A percentile compares a stretch with the other conserved stretches of the same genome.
Evolutionary conservation across 305 asterid species (phyloP).

Genomic region (Lippia alba): DNA sequence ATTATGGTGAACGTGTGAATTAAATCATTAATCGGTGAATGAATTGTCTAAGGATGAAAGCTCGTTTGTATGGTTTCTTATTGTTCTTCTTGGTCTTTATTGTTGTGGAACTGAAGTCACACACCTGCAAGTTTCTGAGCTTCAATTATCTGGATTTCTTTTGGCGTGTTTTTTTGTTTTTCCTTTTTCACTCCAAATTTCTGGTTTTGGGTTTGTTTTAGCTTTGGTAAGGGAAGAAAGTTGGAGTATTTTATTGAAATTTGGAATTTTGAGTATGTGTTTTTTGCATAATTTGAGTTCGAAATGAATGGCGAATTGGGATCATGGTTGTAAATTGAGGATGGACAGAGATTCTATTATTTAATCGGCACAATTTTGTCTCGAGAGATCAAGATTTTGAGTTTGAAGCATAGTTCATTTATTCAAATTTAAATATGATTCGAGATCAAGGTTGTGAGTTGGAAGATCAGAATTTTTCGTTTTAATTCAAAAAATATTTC

Average conservation of each 20-base stretch:
- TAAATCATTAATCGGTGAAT: neutral
- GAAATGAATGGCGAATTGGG: conserved; percentile 23
- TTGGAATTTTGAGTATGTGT: conserved; percentile 8
- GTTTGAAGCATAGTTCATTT: no score
- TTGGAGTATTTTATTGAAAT: conserved; percentile 11
- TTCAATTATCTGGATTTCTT: neutral
- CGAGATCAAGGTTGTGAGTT: conserved; percentile 4
- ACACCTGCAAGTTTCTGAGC: neutral
- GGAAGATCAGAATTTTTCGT: neutral
- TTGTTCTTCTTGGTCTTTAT: neutral
- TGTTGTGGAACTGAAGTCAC: conserved; percentile 13
- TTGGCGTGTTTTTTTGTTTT: neutral
- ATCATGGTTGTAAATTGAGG: conserved; percentile 17
- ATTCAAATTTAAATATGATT: neutral
- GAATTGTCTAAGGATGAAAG: neutral
- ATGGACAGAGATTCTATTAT: conserved; percentile 8
- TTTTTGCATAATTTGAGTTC: conserved; percentile 21
- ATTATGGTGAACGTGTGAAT: neutral
- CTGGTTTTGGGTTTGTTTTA: conserved; percentile 14
- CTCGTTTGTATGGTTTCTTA: neutral
- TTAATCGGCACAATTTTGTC: neutral
- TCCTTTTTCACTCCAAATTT: neutral
- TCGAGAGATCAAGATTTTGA: no score
- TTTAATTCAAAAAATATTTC: neutral
- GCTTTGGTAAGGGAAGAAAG: neutral